phyloP scores from a whole-genome alignment of 352 stramenopile species.

The Plasmopara viticola region DNA sequence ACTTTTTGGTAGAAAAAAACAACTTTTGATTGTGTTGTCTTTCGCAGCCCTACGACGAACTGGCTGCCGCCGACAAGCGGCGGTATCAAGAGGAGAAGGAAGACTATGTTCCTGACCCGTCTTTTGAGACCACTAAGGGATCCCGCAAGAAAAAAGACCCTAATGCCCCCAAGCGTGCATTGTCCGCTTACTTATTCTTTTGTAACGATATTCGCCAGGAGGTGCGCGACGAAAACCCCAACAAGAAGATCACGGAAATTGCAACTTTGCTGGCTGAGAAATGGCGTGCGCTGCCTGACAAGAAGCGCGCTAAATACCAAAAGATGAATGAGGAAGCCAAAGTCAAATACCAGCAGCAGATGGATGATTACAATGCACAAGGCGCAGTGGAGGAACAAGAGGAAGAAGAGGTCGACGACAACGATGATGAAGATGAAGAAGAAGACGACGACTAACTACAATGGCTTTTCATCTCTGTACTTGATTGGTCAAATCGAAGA shows the following conservation, averaged over 20 bases:
- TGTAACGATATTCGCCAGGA: conserved; percentile 89
- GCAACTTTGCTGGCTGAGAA: conserved; percentile 69
- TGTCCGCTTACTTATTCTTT: conserved; percentile 94
- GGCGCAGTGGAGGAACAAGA: conserved; percentile 34
- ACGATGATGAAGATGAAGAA: conserved; percentile 27
- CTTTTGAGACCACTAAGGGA: conserved; percentile 57
- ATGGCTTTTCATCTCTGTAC: conserved; percentile 1
- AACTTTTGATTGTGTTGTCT: conserved; percentile 8
- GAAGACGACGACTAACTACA: conserved; percentile 35
- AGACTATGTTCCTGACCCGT: conserved; percentile 83
- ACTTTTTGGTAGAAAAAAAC: too few species aligned
- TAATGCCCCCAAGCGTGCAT: conserved; percentile 90
- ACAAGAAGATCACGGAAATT: conserved; percentile 93
- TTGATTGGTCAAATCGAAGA: conserved; percentile 1
- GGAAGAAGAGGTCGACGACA: conserved; percentile 65
- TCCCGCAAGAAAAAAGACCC: conserved; percentile 89
- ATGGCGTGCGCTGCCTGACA: conserved; percentile 86
- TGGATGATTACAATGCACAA: conserved; percentile 85
- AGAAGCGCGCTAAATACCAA: conserved; percentile 89
- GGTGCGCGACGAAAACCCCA: conserved; percentile 90
- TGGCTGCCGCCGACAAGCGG: conserved; percentile 80
- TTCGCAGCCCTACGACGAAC: conserved; percentile 70
- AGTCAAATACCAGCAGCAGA: conserved; percentile 82
- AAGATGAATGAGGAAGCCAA: conserved; percentile 85
- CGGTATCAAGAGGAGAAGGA: conserved; percentile 86